A percentile compares a stretch with the other conserved stretches of the same genome.
Conservation (phyloP, 148 eudicot genomes). For the Vaccinium macrocarpon region DNA sequence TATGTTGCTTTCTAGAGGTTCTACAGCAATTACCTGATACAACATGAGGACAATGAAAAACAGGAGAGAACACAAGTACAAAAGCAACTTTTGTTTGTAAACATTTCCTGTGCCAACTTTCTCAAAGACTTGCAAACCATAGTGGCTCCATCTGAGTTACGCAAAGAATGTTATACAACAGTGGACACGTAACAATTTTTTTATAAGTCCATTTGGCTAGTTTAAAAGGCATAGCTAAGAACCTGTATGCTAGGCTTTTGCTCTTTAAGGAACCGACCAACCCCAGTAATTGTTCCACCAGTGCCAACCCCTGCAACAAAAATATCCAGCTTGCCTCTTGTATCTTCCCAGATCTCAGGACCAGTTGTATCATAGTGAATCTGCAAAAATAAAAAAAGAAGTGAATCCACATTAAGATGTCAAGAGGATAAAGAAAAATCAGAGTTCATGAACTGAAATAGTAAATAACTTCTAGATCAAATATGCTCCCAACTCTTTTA, state of each 20-base stretch:
- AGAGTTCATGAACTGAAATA: background rate
- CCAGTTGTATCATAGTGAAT: conserved; percentile 96
- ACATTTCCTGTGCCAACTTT: background rate
- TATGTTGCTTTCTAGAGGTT: conserved; percentile 92
- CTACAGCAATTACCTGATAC: conserved; percentile 80
- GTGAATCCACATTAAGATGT: background rate
- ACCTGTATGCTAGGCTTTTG: conserved; percentile 73
- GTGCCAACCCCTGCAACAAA: conserved; percentile 95
- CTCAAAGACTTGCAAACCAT: conserved; percentile 4
- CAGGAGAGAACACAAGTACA: background rate
- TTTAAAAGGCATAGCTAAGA: background rate
- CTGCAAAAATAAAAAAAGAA: conserved; percentile 33
- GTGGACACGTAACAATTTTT: background rate
- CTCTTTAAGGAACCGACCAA: conserved; percentile 78
- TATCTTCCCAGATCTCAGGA: conserved; percentile 99
- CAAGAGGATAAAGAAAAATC: background rate
- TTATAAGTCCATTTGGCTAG: conserved; percentile 2
- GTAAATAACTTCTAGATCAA: background rate
- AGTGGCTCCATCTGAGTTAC: background rate
- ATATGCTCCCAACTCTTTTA: background rate
- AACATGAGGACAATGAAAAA: background rate
- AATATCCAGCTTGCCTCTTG: conserved; percentile 89
- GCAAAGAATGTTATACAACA: background rate
- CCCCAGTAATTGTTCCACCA: conserved; percentile 95
- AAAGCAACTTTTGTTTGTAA: background rate